Evolutionary conservation across 2,329 filamentous ascomycete genomes (phyloP).

Genomic region (Cryoendolithus antarcticus): DNA sequence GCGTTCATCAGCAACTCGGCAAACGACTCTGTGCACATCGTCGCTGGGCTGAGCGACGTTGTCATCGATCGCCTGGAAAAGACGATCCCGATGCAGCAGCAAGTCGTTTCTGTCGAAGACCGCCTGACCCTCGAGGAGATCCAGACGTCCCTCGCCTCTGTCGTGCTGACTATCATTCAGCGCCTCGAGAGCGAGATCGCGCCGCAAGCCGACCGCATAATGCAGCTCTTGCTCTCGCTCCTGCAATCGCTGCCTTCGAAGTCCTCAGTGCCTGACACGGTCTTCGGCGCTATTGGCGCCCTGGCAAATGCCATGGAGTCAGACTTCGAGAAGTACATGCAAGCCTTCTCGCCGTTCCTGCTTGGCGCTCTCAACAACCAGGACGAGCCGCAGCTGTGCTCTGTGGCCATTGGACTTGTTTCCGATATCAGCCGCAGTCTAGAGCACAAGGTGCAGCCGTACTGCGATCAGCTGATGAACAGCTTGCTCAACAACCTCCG

Average conservation of each 20-base stretch:
- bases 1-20: slow-evolving; percentile 87
- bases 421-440: slow-evolving; percentile 91
- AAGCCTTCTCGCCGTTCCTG: slow-evolving; percentile 80
- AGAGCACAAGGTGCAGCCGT: slow-evolving; percentile 81
- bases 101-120: slow-evolving; percentile 95
- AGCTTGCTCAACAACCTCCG: slow-evolving; percentile 83
- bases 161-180: slow-evolving; percentile 81
- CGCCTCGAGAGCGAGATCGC: slow-evolving; percentile 83
- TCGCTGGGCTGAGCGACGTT: slow-evolving; percentile 74
- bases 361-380: slow-evolving; percentile 92
- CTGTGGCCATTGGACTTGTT: slow-evolving; percentile 93
- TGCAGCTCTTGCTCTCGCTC: slow-evolving; percentile 75
- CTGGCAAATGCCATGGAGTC: slow-evolving; percentile 83
- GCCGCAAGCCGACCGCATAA: slow-evolving; percentile 84
- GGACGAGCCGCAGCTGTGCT: slow-evolving; percentile 85
- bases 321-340: slow-evolving; percentile 96
- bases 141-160: slow-evolving; percentile 87
- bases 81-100: slow-evolving; percentile 75
- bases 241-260: slow-evolving; percentile 66
- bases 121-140: slow-evolving; percentile 93
- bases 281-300: slow-evolving; percentile 87
- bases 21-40: slow-evolving; percentile 66
- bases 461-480: slow-evolving; percentile 98
- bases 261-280: slow-evolving; percentile 85
- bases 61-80: slow-evolving; percentile 84